Conservation (phyloP, 2,329 filamentous ascomycete species). For the Westerdykella aurantiaca region DNA sequence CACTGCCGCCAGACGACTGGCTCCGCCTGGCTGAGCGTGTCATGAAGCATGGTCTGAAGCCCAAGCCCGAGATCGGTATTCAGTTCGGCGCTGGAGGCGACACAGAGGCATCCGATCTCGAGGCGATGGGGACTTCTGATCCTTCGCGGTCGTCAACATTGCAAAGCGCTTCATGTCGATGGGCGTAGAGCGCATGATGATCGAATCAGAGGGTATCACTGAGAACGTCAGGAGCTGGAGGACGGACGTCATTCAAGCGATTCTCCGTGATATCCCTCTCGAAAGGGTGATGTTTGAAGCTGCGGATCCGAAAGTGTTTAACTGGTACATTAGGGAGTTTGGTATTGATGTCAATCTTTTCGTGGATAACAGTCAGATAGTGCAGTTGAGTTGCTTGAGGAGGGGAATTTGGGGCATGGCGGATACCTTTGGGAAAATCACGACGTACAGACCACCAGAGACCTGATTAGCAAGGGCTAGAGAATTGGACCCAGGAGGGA, state of each 20-base stretch:
- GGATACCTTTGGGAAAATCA: slow-evolving; percentile 52
- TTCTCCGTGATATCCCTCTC: slow-evolving; percentile 47
- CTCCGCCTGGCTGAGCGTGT: slow-evolving; percentile 19
- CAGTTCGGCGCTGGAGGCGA: slow-evolving; percentile 55
- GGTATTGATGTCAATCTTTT: slow-evolving; percentile 54
- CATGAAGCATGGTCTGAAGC: slow-evolving; percentile 45
- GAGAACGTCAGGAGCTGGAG: slow-evolving; percentile 52
- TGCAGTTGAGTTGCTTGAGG: slow-evolving; percentile 49
- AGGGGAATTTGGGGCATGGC: slow-evolving; percentile 53
- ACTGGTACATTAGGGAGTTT: slow-evolving; percentile 52
- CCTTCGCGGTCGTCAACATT: slow-evolving; percentile 47
- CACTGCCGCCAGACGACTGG: slow-evolving; percentile 20
- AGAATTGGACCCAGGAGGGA: too few species aligned
- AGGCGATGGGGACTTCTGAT: slow-evolving; percentile 46
- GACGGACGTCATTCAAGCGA: slow-evolving; percentile 51
- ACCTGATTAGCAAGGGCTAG: neutral
- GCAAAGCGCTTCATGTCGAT: slow-evolving; percentile 47
- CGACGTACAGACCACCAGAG: slow-evolving; percentile 16
- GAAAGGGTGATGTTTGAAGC: slow-evolving; percentile 56
- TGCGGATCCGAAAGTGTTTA: slow-evolving; percentile 51
- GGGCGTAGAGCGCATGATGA: slow-evolving; percentile 53
- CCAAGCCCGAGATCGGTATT: slow-evolving; percentile 53
- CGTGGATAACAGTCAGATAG: slow-evolving; percentile 54
- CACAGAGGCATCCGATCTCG: slow-evolving; percentile 43
- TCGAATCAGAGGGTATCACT: slow-evolving; percentile 56